phyloP scores from a whole-genome alignment of 306 rosid species.

The Benincasa hispida region DNA sequence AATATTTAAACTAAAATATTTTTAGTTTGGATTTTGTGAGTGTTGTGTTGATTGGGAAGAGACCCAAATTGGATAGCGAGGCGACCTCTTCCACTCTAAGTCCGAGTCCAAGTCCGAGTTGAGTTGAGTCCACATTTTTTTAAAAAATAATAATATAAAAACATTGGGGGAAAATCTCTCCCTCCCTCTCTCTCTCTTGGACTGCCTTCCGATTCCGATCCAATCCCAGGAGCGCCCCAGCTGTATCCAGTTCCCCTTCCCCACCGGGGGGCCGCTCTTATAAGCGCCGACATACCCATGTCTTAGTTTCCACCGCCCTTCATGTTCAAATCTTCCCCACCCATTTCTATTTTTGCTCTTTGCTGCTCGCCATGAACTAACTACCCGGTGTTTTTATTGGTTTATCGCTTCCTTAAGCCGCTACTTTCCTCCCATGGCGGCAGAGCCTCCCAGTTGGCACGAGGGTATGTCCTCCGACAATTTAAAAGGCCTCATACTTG shows the following conservation, averaged over 20 bases:
- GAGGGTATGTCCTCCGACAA: constrained; percentile 71
- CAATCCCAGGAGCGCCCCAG: not conserved
- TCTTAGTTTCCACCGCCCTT: not conserved
- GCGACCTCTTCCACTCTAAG: not conserved
- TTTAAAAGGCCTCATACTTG: constrained; percentile 52
- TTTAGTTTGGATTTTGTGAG: not conserved
- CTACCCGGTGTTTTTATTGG: not conserved
- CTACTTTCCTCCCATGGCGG: constrained; percentile 10
- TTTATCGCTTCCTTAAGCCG: not conserved
- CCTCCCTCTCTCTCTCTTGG: not conserved
- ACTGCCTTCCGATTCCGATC: not conserved
- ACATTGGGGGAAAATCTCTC: not conserved
- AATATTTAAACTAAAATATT: too few species aligned
- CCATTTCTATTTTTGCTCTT: not conserved
- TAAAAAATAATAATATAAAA: not conserved
- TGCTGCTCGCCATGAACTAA: not conserved
- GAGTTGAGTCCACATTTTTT: not conserved
- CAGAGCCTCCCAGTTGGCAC: constrained; percentile 36
- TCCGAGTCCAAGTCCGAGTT: not conserved
- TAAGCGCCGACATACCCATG: not conserved
- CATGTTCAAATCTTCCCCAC: not conserved
- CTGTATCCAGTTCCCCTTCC: not conserved
- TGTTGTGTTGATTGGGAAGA: not conserved
- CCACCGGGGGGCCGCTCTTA: not conserved
- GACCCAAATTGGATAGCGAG: not conserved